These are phyloP conservation scores for Fusarium sp. DNA, from an alignment of 2,329 filamentous ascomycete species.

Conservation along the genomic window DNA sequence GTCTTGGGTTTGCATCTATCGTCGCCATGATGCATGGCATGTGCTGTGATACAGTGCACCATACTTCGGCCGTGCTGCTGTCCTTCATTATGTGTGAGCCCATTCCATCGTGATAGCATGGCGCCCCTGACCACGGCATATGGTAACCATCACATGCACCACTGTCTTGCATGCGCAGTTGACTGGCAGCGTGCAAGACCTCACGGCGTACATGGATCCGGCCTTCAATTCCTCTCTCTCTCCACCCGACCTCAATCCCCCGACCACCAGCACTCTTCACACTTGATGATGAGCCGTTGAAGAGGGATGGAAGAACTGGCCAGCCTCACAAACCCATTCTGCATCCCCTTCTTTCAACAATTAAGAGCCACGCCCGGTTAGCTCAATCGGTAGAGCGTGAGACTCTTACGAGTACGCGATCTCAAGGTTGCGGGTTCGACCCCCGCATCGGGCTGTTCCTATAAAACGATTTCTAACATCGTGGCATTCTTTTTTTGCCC, in stretches of 20 bases:
- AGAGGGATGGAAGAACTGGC: background rate
- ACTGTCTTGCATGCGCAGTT: background rate
- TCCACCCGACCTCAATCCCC: no score
- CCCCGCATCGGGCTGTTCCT: slow-evolving; percentile 55
- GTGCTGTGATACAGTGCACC: background rate
- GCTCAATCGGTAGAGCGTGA: slow-evolving; percentile 68
- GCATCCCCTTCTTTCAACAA: background rate
- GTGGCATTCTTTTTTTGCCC: slow-evolving; percentile 24
- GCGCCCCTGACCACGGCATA: background rate
- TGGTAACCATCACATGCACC: background rate
- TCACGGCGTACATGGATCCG: background rate
- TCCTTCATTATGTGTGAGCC: background rate
- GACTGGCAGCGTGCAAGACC: background rate
- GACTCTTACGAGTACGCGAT: slow-evolving; percentile 63
- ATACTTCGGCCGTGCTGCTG: no score
- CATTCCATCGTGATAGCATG: background rate
- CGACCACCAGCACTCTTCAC: no score
- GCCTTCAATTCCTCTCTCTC: background rate
- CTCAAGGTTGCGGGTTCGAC: slow-evolving; percentile 68
- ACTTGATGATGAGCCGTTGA: no score
- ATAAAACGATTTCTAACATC: slow-evolving; percentile 38
- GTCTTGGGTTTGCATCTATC: background rate
- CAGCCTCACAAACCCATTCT: background rate
- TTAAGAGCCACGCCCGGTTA: slow-evolving; percentile 17
- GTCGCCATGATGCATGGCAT: no score